phyloP scores from a whole-genome alignment of 169 alveolate genomes.

The Plasmodium gonderi region DNA sequence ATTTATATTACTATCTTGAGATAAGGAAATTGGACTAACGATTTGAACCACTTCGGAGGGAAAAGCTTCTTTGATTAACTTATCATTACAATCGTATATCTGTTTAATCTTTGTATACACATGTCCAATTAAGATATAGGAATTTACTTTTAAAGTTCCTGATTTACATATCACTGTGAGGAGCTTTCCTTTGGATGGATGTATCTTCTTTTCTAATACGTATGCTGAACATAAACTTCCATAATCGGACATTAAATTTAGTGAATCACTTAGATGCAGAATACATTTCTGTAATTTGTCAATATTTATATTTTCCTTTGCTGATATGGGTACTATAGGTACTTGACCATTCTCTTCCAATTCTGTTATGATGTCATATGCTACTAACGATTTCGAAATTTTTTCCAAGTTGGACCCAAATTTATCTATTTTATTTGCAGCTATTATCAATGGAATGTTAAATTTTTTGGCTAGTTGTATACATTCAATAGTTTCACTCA shows the following conservation, averaged over 20 bases:
- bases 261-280: slow-evolving; percentile 78
- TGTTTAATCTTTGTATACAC: slow-evolving; percentile 70
- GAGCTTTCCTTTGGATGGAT: slow-evolving; percentile 78
- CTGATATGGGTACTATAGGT: slow-evolving; percentile 91
- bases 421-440: slow-evolving; percentile 92
- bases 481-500: slow-evolving; percentile 95
- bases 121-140: slow-evolving; percentile 65
- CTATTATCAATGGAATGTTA: slow-evolving; percentile 89
- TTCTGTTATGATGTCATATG: slow-evolving; percentile 83
- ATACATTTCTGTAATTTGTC: slow-evolving; percentile 85
- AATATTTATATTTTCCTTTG: slow-evolving; percentile 84
- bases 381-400: slow-evolving; percentile 76
- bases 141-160: slow-evolving; percentile 75
- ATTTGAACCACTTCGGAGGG: slow-evolving; percentile 83
- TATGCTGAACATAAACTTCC: slow-evolving; percentile 78
- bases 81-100: slow-evolving; percentile 56
- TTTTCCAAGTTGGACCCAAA: slow-evolving; percentile 46
- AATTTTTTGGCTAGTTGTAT: slow-evolving; percentile 84
- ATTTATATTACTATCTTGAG: slow-evolving; percentile 31
- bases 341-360: slow-evolving; percentile 77
- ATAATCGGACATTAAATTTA: slow-evolving; percentile 82
- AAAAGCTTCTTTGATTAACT: slow-evolving; percentile 75
- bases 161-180: slow-evolving; percentile 79
- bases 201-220: slow-evolving; percentile 79
- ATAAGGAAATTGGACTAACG: slow-evolving; percentile 45